Base-by-base conservation (phyloP, 192 early-diverging fungal genomes). In the Thoreauomyces humboldtii region DNA sequence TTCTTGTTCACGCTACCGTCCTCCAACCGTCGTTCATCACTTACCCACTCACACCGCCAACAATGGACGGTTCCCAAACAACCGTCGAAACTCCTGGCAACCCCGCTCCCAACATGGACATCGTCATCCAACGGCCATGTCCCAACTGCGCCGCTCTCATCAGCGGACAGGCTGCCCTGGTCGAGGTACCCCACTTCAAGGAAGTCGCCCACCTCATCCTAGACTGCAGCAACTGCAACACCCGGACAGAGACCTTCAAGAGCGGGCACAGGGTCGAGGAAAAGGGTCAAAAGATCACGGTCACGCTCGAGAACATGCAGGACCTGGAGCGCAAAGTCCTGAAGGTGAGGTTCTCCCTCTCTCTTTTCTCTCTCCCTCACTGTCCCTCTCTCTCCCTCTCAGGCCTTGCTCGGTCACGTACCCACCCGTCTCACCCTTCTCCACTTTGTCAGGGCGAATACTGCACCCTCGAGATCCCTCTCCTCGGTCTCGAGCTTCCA, bases 391-490 rank as follows among this genome's bases (percentile, higher is more conserved):
- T n/a, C n/a, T n/a, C n/a, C n/a, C n/a, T n/a, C n/a, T n/a, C n/a
- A n/a, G n/a, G n/a, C n/a, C n/a, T n/a, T n/a, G n/a, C n/a, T n/a
- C n/a, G n/a, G n/a, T n/a, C n/a, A n/a, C n/a, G n/a, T n/a, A n/a
- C n/a, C n/a, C n/a, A n/a, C n/a, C n/a, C n/a, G n/a, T n/a, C n/a
- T n/a, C n/a, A n/a, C n/a, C n/a, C n/a, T 41, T 41, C n/a, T 41
- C 38, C 38, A 41, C n/a, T 41, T 41, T n/a, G 38, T 34, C 27
- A 61, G 59, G 41, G 43, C 22, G 59, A 61, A 28, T 25, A 44
- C 45, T 61, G 59, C 59, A 61, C 59, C 14, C 25, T 61, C 17
- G 45, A 61, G 32, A 61, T 61, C 45, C 59, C 59, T n/a, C 47
- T 44, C 19, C 25, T 61, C 41, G 59, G 59, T 7, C 45, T 61